phyloP scores from a whole-genome alignment of 306 rosid genomes.

The Oemleria cerasiformis region DNA sequence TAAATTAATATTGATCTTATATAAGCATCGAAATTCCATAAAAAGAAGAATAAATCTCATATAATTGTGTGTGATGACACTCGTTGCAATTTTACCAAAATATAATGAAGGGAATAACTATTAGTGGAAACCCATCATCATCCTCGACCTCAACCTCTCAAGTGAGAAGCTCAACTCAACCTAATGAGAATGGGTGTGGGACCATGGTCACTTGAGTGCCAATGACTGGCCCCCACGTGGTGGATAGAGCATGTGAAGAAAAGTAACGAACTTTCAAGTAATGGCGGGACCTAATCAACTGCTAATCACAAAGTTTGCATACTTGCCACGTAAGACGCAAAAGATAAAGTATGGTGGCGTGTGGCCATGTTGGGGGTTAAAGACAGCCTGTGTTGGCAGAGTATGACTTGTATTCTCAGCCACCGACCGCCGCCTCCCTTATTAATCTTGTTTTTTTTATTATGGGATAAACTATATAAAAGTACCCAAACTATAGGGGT shows the following conservation, averaged over 20 bases:
- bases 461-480: no score
- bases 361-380: neutral
- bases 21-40: no score
- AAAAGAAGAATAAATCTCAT: no score
- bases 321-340: neutral
- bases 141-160: no score
- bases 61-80: no score
- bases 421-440: neutral
- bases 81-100: no score
- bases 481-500: no score
- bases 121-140: no score
- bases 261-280: constrained; percentile 17
- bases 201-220: neutral
- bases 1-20: no score
- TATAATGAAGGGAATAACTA: no score
- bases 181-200: neutral
- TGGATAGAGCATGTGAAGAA: constrained; percentile 12
- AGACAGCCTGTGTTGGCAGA: neutral
- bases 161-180: neutral
- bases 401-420: neutral
- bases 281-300: constrained; percentile 22
- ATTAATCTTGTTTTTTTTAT: neutral
- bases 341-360: neutral
- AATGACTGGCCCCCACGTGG: constrained; percentile 11
- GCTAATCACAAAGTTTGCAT: constrained; percentile 20